Evolutionary conservation across 2,329 filamentous ascomycete genomes (phyloP).

Genomic region (Verticillium albo-atrum): DNA sequence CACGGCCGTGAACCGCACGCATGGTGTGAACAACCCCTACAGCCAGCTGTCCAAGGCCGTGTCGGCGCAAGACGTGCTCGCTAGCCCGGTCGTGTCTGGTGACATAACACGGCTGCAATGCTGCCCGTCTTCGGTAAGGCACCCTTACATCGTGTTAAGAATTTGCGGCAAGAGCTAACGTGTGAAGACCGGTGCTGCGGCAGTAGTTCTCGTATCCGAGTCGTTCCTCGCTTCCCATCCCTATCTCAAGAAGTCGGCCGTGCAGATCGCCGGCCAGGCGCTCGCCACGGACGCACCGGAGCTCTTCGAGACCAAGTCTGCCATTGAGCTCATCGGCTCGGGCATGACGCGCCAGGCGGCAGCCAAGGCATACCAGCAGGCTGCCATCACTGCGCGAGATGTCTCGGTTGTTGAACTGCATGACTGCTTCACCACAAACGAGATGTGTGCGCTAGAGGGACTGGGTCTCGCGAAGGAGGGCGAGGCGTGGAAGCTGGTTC

Average conservation of each 20-base stretch:
- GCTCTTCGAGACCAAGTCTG: slow-evolving; percentile 8
- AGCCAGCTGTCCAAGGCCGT: neutral
- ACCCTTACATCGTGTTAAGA: slow-evolving; percentile 13
- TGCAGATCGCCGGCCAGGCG: slow-evolving; percentile 15
- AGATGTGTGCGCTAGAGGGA: slow-evolving; percentile 18
- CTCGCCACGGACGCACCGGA: slow-evolving; percentile 12
- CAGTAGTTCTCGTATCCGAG: slow-evolving; percentile 15
- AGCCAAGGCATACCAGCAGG: slow-evolving; percentile 15
- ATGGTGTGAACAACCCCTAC: slow-evolving; percentile 1
- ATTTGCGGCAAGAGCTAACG: no score
- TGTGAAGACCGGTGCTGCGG: slow-evolving; percentile 9
- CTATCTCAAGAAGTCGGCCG: slow-evolving; percentile 10
- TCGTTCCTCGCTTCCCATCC: slow-evolving; percentile 11
- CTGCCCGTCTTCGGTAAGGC: slow-evolving; percentile 9
- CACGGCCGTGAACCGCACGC: neutral
- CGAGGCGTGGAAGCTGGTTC: slow-evolving; percentile 16
- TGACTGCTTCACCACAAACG: slow-evolving; percentile 24
- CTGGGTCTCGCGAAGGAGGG: slow-evolving; percentile 17
- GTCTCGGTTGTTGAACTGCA: slow-evolving; percentile 20
- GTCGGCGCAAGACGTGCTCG: neutral
- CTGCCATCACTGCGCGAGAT: slow-evolving; percentile 11
- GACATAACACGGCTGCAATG: slow-evolving; percentile 1
- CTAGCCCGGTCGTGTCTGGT: neutral
- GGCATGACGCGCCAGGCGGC: slow-evolving; percentile 21
- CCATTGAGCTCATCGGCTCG: slow-evolving; percentile 22